Base-by-base conservation (phyloP, 495 filamentous ascomycete genomes). In the Tuber brumale region DNA sequence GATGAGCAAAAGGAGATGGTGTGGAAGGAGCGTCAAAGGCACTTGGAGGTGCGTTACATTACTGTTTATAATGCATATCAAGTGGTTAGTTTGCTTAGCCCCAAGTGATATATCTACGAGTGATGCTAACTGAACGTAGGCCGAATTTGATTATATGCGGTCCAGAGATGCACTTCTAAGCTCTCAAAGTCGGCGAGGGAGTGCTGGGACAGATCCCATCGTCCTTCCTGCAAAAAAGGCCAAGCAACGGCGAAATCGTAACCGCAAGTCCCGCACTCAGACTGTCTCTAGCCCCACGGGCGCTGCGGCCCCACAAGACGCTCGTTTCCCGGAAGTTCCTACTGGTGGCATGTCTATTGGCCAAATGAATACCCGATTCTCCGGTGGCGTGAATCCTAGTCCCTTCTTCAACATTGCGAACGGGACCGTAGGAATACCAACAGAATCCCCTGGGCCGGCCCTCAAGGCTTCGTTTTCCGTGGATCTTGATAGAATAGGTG, bases 401-500 rank as follows among this genome's bases (percentile, higher is more conserved):
- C 88, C 88, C 0, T 89, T 89, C 77, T 90, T 90, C 83, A 90
- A 89, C 71, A 87, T 88, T 77, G 87, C 86, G n/a, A 89, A 89
- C 76, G 89, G 88, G 14, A 79, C 76, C 23, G 71, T 79, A 9
- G 73, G 70, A 27, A 74, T 75, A 16, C 75, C 76, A 23, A 74
- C 75, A 12, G 79, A 79, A 44, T 88, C 87, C 84, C 83, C 86
- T 31, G 80, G 88, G 41, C 45, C 77, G 14, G 21, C 14, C 66
- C 45, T 74, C 27, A 73, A 75, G 57, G 16, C 76, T 73, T 75
- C 81, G 81, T 71, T 79, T 41, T 75, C 75, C 39, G 45, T 81
- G 72, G 79, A 74, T 35, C 78, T 80, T 31, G 79, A 80, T 51
- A 73, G 78, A 5, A 84, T 90, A 66, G 88, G 87, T 72, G 89